Evolutionary conservation across 1,284 basidiomycete genomes (phyloP), one percentile per base, ranked within the genome.

Genomic region (Polyporus tsugae): DNA sequence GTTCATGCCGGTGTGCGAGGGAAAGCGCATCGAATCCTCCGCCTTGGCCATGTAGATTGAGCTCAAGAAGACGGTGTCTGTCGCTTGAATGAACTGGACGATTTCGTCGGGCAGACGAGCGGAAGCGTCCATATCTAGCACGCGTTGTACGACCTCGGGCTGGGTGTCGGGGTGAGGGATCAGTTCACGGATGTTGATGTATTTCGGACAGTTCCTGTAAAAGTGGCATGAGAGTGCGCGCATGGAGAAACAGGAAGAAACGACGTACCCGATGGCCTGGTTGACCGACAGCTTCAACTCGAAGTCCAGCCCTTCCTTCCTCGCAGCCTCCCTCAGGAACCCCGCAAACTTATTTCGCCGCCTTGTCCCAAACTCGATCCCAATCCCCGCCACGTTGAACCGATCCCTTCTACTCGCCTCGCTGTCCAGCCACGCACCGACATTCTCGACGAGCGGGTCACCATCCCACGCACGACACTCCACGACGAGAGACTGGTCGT

Each of bases 381-480:
- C 52, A 13, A 55, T 55, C 52, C 52, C 52, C 2, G 52, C 52
- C 15, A 55, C 52, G 22, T 55, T 35, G 52, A 55, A 55, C 11
- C 29, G 52, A 5, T 55, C 52, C 15, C 29, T 55, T 29, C 52
- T 22, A 10, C 52, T 55, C 52, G 29, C 29, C 25, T 33, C 17
- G 4, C 17, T 13, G 15, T 55, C 52, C 15, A 55, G 13, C 52
- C 52, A 55, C 15, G 52, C 52, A 55, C 52, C 52, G 7, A 55
- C 33, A 4, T 55, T 55, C 52, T 55, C 52, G 15, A 55, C 15
- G 6, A 55, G 52, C 17, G 52, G 52, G 3, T 55, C 52, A 9
- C 52, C 52, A 35, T 55, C 52, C 52, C 52, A 55, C 29, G 52
- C 52, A 55, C 52, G 52, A 13, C 52, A 55, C 52, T 55, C 52